These are phyloP conservation scores for Talinum fruticosum DNA, from an alignment of 148 eudicot genomes.

Conservation along the genomic window DNA sequence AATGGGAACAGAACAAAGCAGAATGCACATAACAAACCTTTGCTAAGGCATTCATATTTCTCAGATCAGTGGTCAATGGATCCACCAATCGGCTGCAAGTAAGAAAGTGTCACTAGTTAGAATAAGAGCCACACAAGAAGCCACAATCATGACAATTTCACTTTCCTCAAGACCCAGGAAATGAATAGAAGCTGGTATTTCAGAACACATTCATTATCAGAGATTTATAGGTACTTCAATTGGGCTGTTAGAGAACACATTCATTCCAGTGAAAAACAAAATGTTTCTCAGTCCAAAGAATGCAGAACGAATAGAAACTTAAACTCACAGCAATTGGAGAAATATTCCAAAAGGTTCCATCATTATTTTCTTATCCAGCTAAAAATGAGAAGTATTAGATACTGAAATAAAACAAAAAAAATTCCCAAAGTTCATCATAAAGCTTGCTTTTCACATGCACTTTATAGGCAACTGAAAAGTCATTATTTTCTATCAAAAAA, in stretches of 20 bases:
- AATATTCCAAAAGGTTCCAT: neutral
- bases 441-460: no score
- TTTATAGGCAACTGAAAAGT: no score
- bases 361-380: neutral
- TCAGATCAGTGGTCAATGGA: conserved; percentile 79
- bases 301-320: neutral
- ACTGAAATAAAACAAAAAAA: neutral
- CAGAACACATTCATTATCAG: neutral
- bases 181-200: conserved; percentile 3
- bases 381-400: neutral
- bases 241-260: neutral
- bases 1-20: conserved; percentile 1
- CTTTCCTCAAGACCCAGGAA: neutral
- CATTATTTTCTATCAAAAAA: no score
- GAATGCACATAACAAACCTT: conserved; percentile 51
- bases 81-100: conserved; percentile 81
- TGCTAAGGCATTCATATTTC: conserved; percentile 87
- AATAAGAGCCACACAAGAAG: conserved; percentile 7
- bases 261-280: neutral
- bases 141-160: neutral
- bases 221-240: neutral
- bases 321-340: no score
- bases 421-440: neutral
- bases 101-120: conserved; percentile 14
- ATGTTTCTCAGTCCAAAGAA: neutral